A percentile compares a stretch with the other conserved stretches of the same genome.
Evolutionary conservation across 2,329 filamentous ascomycete species (phyloP).

Genomic region (Decorospora gaudefroyi): DNA sequence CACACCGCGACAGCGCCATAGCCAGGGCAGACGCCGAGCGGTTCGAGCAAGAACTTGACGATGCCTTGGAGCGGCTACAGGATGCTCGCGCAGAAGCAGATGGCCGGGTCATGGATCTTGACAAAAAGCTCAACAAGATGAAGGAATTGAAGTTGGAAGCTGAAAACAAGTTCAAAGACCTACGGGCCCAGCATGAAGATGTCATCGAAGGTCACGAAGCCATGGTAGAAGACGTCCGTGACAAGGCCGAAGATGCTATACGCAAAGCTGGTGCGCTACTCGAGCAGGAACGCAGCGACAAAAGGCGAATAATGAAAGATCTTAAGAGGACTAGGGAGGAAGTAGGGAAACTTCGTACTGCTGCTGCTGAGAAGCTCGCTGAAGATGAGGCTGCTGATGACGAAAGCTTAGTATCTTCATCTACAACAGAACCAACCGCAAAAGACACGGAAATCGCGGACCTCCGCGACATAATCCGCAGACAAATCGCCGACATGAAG

Average conservation of each 20-base stretch:
- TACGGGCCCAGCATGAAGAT: conserved; percentile 35
- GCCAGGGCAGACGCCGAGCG: conserved; percentile 33
- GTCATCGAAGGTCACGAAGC: conserved; percentile 34
- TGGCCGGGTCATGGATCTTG: conserved; percentile 34
- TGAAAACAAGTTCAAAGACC: conserved; percentile 32
- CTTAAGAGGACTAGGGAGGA: conserved; percentile 31
- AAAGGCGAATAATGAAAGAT: conserved; percentile 34
- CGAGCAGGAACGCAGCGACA: conserved; percentile 42
- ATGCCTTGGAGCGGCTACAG: conserved; percentile 32
- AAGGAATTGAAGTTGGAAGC: conserved; percentile 35
- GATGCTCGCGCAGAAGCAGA: conserved; percentile 36
- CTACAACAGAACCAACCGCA: conserved; percentile 14
- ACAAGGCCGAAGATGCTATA: conserved; percentile 45
- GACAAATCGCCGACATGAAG: conserved; percentile 34
- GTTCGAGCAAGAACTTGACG: conserved; percentile 32
- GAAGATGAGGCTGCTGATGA: conserved; percentile 21
- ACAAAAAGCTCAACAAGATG: conserved; percentile 37
- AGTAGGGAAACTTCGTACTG: conserved; percentile 25
- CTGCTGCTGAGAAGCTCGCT: conserved; percentile 12
- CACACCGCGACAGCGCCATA: conserved; percentile 34
- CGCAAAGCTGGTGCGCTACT: conserved; percentile 41
- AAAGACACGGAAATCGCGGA: conserved; percentile 36
- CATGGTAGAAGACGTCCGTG: conserved; percentile 36
- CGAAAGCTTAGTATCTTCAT: conserved; percentile 17
- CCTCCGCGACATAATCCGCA: conserved; percentile 34